Evolutionary conservation across 192 early-diverging fungal genomes (phyloP).

Genomic region (Cladochytrium replicatum): DNA sequence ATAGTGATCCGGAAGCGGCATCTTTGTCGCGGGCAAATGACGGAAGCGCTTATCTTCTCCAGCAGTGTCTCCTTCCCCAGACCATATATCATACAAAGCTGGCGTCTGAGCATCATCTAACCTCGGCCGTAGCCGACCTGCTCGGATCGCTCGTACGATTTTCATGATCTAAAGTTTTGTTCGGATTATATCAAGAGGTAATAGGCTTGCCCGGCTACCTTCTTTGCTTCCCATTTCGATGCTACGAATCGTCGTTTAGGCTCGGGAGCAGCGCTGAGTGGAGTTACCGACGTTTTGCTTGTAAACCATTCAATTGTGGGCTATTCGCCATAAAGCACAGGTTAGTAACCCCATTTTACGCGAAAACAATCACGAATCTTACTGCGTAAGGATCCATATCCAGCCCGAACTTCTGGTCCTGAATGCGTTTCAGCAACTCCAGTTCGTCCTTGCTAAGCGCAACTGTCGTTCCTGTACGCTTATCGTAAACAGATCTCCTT

Average conservation of each 20-base stretch:
- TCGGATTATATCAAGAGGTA: no score
- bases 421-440: slow-evolving; percentile 83
- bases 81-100: slow-evolving; percentile 85
- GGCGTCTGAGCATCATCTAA: slow-evolving; percentile 42
- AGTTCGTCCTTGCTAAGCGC: slow-evolving; percentile 82
- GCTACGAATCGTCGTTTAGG: slow-evolving; percentile 93
- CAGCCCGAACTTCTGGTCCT: slow-evolving; percentile 68
- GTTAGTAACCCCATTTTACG: background rate
- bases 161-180: slow-evolving; percentile 87
- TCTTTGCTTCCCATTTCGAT: slow-evolving; percentile 88
- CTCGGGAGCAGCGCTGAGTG: slow-evolving; percentile 83
- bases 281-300: slow-evolving; percentile 65
- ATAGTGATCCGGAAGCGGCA: slow-evolving; percentile 75
- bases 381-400: slow-evolving; percentile 77
- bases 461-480: slow-evolving; percentile 69
- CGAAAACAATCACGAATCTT: background rate
- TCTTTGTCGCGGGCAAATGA: slow-evolving; percentile 87
- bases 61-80: slow-evolving; percentile 50
- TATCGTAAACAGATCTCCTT: slow-evolving; percentile 69
- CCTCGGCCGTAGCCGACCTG: slow-evolving; percentile 71
- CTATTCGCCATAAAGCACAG: slow-evolving; percentile 16
- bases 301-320: slow-evolving; percentile 94
- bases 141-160: slow-evolving; percentile 90
- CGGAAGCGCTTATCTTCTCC: slow-evolving; percentile 45
- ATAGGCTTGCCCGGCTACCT: slow-evolving; percentile 24